Conservation (phyloP, 768 basidiomycete species). For the Boletellus sp. region DNA sequence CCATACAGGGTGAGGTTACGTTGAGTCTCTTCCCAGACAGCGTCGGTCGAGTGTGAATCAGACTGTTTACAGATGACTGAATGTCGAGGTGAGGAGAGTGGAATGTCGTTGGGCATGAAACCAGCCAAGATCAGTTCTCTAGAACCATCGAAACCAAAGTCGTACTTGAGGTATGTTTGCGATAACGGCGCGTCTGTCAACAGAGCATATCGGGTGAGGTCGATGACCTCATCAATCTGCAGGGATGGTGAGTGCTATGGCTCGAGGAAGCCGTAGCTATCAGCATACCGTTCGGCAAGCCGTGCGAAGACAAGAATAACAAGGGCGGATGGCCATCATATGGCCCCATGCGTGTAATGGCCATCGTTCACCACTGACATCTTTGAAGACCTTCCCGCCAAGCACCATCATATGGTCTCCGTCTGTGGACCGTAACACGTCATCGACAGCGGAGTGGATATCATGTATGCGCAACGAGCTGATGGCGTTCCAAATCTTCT, state of each 20-base stretch:
- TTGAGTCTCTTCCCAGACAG: slow-evolving; percentile 30
- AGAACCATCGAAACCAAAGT: slow-evolving; percentile 20
- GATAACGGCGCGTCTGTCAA: slow-evolving; percentile 12
- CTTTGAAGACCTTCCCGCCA: slow-evolving; percentile 34
- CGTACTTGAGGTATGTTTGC: slow-evolving; percentile 23
- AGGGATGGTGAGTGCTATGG: neutral
- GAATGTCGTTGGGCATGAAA: slow-evolving; percentile 28
- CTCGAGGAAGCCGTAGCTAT: neutral
- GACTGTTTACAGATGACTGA: slow-evolving; percentile 16
- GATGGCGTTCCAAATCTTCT: slow-evolving; percentile 34
- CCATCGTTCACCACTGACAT: slow-evolving; percentile 24
- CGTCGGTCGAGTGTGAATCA: slow-evolving; percentile 2
- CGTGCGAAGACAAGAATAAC: slow-evolving; percentile 33
- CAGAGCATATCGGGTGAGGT: slow-evolving; percentile 28
- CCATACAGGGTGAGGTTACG: slow-evolving; percentile 26
- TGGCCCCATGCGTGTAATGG: slow-evolving; percentile 38
- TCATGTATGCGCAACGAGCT: slow-evolving; percentile 28
- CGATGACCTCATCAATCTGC: slow-evolving; percentile 31
- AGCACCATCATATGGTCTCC: slow-evolving; percentile 31
- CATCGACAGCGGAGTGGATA: slow-evolving; percentile 28
- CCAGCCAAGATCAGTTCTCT: slow-evolving; percentile 30
- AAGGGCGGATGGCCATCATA: slow-evolving; percentile 26
- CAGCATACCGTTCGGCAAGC: slow-evolving; percentile 29
- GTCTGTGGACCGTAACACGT: slow-evolving; percentile 28
- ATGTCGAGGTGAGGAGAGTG: slow-evolving; percentile 21